Percentiles rank a stretch among this genome's conserved stretches.
Conservation (phyloP, 805 yeast genomes). For the Candida sakaeoensis region DNA sequence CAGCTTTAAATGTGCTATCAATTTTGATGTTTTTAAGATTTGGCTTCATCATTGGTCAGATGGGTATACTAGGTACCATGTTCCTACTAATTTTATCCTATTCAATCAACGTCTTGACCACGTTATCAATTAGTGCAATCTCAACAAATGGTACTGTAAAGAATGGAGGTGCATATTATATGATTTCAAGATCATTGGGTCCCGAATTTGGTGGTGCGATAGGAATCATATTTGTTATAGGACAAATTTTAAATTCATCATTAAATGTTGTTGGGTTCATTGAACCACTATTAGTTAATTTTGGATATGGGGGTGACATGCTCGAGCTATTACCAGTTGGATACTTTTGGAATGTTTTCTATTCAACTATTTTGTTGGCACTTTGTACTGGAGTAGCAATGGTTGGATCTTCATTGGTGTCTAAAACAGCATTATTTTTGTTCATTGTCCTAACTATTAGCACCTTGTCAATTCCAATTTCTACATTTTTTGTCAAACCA, state of each 20-base stretch:
- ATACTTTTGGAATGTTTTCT: conserved; percentile 61
- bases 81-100: conserved; percentile 69
- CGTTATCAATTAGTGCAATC: conserved; percentile 88
- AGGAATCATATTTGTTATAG: conserved; percentile 90
- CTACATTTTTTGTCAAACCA: conserved; percentile 63
- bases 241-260: conserved; percentile 88
- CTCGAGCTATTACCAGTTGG: conserved; percentile 62
- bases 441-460: conserved; percentile 66
- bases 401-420: conserved; percentile 77
- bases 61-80: conserved; percentile 81
- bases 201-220: conserved; percentile 99
- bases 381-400: conserved; percentile 73
- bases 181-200: conserved; percentile 92
- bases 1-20: conserved; percentile 86
- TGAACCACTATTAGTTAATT: conserved; percentile 82
- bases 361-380: conserved; percentile 67
- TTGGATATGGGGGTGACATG: conserved; percentile 64
- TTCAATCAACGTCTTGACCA: conserved; percentile 76
- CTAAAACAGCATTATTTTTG: conserved; percentile 74
- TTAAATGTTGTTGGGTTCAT: conserved; percentile 94
- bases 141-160: conserved; percentile 96
- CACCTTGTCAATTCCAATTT: conserved; percentile 78
- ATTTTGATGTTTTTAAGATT: conserved; percentile 93
- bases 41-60: conserved; percentile 92
- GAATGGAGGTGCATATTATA: conserved; percentile 98